Percentiles rank a stretch among this genome's conserved stretches.
Conservation (phyloP, 768 basidiomycete genomes). For the Sarcodon sp. region DNA sequence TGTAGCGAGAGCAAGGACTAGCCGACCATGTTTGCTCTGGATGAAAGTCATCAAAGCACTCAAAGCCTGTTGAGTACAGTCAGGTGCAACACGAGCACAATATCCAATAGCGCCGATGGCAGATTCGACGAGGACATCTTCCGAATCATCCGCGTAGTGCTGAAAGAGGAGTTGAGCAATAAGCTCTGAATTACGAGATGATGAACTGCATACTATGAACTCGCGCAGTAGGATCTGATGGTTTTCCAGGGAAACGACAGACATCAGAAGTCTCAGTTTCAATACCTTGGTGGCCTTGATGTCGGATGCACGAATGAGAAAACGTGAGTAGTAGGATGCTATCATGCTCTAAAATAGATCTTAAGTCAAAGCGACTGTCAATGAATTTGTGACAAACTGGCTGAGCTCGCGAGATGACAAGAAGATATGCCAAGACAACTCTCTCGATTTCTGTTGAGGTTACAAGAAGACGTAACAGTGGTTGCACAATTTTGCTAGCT, state of each 20-base stretch:
- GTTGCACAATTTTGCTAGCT: constrained; percentile 45
- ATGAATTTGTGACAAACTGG: constrained; percentile 37
- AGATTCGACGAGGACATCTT: constrained; percentile 58
- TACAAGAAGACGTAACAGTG: constrained; percentile 63
- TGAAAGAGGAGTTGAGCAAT: constrained; percentile 15
- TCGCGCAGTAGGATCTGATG: constrained; percentile 66
- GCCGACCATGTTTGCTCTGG: constrained; percentile 51
- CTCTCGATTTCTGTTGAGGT: constrained; percentile 62
- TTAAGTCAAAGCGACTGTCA: not conserved
- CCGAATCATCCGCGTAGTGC: constrained; percentile 74
- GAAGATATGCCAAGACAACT: constrained; percentile 60
- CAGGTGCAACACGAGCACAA: constrained; percentile 57
- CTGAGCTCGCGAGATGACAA: constrained; percentile 45
- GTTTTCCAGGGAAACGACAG: constrained; percentile 52
- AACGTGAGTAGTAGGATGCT: constrained; percentile 43
- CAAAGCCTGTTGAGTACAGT: constrained; percentile 59
- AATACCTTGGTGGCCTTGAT: constrained; percentile 49
- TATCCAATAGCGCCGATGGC: constrained; percentile 72
- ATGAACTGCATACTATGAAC: constrained; percentile 45
- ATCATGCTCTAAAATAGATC: constrained; percentile 41
- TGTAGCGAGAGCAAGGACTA: not conserved
- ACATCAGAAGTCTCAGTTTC: constrained; percentile 67
- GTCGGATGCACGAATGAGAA: constrained; percentile 64
- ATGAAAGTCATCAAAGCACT: constrained; percentile 70
- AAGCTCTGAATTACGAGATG: not conserved